Base-by-base conservation (phyloP, 2,329 filamentous ascomycete genomes). In the Aspergillus glaucus region DNA sequence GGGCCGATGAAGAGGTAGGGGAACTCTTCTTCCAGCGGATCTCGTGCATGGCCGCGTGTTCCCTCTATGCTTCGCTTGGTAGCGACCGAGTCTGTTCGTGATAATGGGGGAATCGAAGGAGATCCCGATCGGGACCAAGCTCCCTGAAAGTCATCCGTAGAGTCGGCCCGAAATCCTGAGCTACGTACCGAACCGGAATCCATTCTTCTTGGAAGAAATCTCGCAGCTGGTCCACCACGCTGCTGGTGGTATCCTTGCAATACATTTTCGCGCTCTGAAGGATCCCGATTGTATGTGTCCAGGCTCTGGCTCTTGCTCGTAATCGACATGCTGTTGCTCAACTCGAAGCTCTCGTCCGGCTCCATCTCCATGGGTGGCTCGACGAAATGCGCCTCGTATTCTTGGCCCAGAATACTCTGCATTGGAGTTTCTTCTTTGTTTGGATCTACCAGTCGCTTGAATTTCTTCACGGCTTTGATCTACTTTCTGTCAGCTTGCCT, bases 381-480 rank as follows among this genome's bases (percentile, higher is more conserved):
- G 14, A 81, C 80, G 44, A 82, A 77, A 44, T 78, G 75, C 12
- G 79, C 55, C 37, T 71, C 66, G 45, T 64, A 74, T 28, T 79
- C 77, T 48, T 76, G 73, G 3, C 81, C 82, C 15, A 86, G 72
- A 28, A 84, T 79, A 40, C 78, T 79, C 51, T 81, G 77, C 59
- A 84, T 74, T 24, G 75, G 70, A 10, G 62, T 57, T 4, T 79
- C 58, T 42, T 58, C 72, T 58, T 78, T 75, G 51, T 76, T 78
- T 49, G 76, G 73, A 54, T 80, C 75, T 26, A 93, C 72, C 7
- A 94, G 76, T 45, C 79, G 74, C 66, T 94, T 96, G 75, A 97
- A 96, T 50, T 86, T 87, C 54, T 86, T 84, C 37, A 94, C 92
- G 3, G 91, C 93, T 80, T 88, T 93, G 76, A 97, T 87, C 85